Evolutionary conservation across 345 rosid species (phyloP).

Genomic region (Kandelia obovata): DNA sequence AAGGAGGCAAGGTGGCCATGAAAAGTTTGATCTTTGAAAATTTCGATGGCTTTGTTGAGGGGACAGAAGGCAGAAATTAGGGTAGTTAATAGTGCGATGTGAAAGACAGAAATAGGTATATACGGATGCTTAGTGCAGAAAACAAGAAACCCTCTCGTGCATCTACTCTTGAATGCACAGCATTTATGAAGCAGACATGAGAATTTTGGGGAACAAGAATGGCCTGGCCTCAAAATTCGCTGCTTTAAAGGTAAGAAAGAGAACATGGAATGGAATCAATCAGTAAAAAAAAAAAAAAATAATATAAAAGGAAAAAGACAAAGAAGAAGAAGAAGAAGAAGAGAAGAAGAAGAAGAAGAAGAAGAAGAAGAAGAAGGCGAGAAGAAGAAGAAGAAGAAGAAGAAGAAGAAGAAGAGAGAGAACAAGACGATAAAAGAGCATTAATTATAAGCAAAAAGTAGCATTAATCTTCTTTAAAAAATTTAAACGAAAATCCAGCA

Average conservation of each 20-base stretch:
- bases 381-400: neutral
- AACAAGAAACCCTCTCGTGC: conserved; percentile 35
- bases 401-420: neutral
- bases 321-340: neutral
- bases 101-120: conserved; percentile 36
- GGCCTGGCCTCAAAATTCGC: neutral
- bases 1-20: conserved; percentile 54
- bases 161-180: conserved; percentile 23
- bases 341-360: neutral
- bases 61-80: conserved; percentile 59
- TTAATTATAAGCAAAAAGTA: neutral
- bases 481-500: no score
- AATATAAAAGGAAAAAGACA: no score
- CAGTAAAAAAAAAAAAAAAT: no score
- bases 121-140: conserved; percentile 33
- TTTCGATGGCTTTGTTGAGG: conserved; percentile 66
- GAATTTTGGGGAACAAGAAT: conserved; percentile 38
- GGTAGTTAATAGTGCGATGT: conserved; percentile 39
- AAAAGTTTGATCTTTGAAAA: conserved; percentile 33
- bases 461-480: no score
- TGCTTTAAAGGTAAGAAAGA: no score
- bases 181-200: conserved; percentile 24
- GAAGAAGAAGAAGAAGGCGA: neutral
- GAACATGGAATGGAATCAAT: no score
- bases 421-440: neutral